Percentiles rank a stretch among this genome's conserved stretches.
Evolutionary conservation across 176 grass and related monocot genomes (phyloP).

Genomic region (Rhynchospora pubera): DNA sequence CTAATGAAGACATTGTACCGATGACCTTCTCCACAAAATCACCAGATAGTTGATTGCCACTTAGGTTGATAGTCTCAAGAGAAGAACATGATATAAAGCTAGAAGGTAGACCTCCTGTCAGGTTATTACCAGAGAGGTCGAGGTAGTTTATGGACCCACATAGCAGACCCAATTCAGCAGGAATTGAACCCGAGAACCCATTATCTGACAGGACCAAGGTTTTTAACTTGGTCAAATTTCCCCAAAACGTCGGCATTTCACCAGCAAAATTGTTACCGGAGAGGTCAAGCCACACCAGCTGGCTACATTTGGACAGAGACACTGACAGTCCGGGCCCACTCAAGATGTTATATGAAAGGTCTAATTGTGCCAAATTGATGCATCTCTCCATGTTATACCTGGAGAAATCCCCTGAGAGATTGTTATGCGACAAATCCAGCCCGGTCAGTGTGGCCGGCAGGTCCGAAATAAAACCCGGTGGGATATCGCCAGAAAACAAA

Average conservation of each 20-base stretch:
- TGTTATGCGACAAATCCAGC: constrained; percentile 64
- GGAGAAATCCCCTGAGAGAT: constrained; percentile 67
- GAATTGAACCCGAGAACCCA: constrained; percentile 42
- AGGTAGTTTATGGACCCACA: constrained; percentile 54
- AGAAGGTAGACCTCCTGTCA: constrained; percentile 46
- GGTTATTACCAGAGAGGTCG: constrained; percentile 52
- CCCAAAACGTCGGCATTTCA: constrained; percentile 40
- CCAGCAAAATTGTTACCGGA: constrained; percentile 63
- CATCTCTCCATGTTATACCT: constrained; percentile 55
- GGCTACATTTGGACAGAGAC: constrained; percentile 41
- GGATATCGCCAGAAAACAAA: constrained; percentile 55
- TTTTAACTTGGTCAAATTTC: constrained; percentile 33
- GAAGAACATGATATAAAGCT: constrained; percentile 58
- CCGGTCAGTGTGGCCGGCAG: constrained; percentile 37
- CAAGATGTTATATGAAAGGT: constrained; percentile 66
- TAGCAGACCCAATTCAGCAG: constrained; percentile 39
- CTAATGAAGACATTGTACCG: constrained; percentile 56
- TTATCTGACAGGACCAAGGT: constrained; percentile 55
- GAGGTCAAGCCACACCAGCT: constrained; percentile 47
- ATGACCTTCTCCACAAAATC: constrained; percentile 48
- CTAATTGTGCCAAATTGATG: constrained; percentile 39
- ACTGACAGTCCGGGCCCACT: constrained; percentile 30
- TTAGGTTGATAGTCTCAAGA: constrained; percentile 49
- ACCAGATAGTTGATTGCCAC: constrained; percentile 68
- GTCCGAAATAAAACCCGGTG: constrained; percentile 27